Base-by-base conservation (phyloP, 192 early-diverging fungal species). In the Mortierella alpina region DNA sequence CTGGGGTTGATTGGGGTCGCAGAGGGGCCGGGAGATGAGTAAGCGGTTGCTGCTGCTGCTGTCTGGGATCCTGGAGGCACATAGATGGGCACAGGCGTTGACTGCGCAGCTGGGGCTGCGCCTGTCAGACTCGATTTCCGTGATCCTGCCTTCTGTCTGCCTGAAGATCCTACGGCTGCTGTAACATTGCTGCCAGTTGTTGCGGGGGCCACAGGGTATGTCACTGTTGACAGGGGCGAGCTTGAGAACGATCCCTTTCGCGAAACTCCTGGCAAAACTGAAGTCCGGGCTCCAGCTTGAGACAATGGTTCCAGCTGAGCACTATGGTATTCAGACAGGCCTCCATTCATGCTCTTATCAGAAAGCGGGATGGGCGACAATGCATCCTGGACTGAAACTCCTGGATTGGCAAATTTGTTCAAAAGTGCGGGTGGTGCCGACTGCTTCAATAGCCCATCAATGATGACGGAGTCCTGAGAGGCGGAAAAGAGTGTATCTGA, bases 161-260 rank as follows among this genome's bases (percentile, higher is more conserved):
- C 57, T 5, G 14, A 15, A 6, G 52, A 39, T 31, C 46, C 51
- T 10, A 68, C 42, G 6, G 55, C 1, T 17, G 39, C 57, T 14
- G 50, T 54, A 13, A 59, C 7, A 8, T 46, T 54, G 2, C 60
- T 48, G 31, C 14, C 59, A 41, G 6, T 50, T 6, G n/a, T 8
- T 42, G 51, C 13, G 13, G 42, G 6, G 15, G 56, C 46, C 1
- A 23, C 12, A 41, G 77, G 77, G 54, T 63, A 80, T 0, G 48
- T 46, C 10, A 80, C 77, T 45, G 56, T 72, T 44, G 77, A 80
- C 2, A 80, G 66, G 0, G 77, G 70, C 5, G 77, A 80, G 60
- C 52, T 65, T 11, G 77, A 80, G 53, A 80, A 80, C 5, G 77
- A 80, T 2, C 65, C 52, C 48, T 80, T 80, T 41, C 77, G 66